Conservation (phyloP, 768 basidiomycete species). For the Dioszegia aurantiaca region DNA sequence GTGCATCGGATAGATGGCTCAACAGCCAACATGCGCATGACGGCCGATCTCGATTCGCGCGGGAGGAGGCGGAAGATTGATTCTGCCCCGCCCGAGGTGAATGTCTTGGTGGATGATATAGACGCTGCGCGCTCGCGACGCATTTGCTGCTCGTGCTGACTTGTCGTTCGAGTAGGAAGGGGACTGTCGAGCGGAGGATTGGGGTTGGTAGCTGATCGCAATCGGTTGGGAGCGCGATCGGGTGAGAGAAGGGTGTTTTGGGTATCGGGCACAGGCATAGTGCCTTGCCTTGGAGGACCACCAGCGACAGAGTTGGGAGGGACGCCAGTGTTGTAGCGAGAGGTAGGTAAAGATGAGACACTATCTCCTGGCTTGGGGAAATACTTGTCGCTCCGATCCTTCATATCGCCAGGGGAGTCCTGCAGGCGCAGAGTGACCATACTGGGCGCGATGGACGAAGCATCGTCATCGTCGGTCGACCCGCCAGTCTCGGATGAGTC, state of each 20-base stretch:
- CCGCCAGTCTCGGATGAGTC: constrained; percentile 7
- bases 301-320: constrained; percentile 7
- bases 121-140: constrained; percentile 38
- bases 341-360: constrained; percentile 61
- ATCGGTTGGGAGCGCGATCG: constrained; percentile 11
- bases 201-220: constrained; percentile 5
- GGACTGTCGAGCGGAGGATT: constrained; percentile 7
- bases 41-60: constrained; percentile 80
- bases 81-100: constrained; percentile 72
- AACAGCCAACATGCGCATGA: constrained; percentile 89
- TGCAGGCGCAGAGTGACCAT: constrained; percentile 37
- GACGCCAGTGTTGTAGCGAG: constrained; percentile 30
- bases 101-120: constrained; percentile 59
- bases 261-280: constrained; percentile 27
- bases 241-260: constrained; percentile 21
- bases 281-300: constrained; percentile 20
- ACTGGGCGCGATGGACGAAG: constrained; percentile 12
- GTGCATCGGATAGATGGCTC: constrained; percentile 88
- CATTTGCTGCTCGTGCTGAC: constrained; percentile 27
- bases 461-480: constrained; percentile 23
- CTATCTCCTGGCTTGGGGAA: constrained; percentile 74
- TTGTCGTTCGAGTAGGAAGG: constrained; percentile 3
- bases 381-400: constrained; percentile 67
- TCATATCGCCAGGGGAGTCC: constrained; percentile 63
- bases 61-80: constrained; percentile 95